phyloP scores from a whole-genome alignment of 352 stramenopile species.

The Pythium vanterpoolii region DNA sequence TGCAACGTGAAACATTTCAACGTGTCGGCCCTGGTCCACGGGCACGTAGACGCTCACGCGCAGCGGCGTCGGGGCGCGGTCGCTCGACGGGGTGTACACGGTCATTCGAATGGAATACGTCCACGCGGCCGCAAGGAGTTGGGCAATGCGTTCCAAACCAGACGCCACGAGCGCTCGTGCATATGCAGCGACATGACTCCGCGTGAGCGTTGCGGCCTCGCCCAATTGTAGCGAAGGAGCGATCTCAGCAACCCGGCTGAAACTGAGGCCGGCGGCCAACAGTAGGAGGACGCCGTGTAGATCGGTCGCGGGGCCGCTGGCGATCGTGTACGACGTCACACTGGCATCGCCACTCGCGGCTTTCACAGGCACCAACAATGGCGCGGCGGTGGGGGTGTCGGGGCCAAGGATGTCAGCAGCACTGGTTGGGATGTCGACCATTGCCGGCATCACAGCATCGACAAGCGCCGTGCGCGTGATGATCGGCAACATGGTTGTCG shows the following conservation, averaged over 20 bases:
- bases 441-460: conserved; percentile 21
- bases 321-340: conserved; percentile 1
- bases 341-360: not conserved
- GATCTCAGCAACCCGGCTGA: not conserved
- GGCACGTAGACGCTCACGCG: conserved; percentile 28
- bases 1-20: conserved; percentile 28
- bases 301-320: not conserved
- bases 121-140: conserved; percentile 5
- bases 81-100: not conserved
- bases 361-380: not conserved
- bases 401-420: not conserved
- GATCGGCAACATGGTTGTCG: not conserved
- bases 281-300: not conserved
- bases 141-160: conserved; percentile 7
- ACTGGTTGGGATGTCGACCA: conserved; percentile 3
- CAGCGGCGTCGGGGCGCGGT: not conserved
- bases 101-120: conserved; percentile 13
- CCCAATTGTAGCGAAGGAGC: not conserved
- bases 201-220: not conserved
- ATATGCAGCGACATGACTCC: conserved; percentile 1
- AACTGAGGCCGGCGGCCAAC: conserved; percentile 5
- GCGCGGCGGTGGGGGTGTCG: not conserved
- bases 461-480: conserved; percentile 24
- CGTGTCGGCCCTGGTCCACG: conserved; percentile 3
- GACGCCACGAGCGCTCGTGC: conserved; percentile 6